These are phyloP conservation scores for Rhizopogon vesiculosus DNA, from an alignment of 768 basidiomycete genomes.

Conservation along the genomic window DNA sequence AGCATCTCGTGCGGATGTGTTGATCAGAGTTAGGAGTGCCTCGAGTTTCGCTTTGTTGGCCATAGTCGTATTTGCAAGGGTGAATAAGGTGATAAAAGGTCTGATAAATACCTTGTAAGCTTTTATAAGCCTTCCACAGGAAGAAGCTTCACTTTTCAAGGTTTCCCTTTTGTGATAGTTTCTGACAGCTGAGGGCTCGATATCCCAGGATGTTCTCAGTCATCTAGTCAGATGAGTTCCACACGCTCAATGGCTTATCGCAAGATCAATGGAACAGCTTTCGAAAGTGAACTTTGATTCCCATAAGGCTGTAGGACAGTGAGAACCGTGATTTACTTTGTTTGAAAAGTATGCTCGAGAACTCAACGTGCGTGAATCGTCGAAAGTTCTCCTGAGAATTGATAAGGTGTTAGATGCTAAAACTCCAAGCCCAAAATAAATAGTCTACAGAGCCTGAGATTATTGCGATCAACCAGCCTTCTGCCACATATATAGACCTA, in stretches of 20 bases:
- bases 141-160: neutral
- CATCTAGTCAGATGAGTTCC: neutral
- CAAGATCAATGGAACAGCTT: neutral
- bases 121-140: neutral
- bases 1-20: conserved; percentile 25
- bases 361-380: neutral
- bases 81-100: neutral
- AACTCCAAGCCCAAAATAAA: neutral
- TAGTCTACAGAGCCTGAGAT: neutral
- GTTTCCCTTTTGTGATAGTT: neutral
- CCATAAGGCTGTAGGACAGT: neutral
- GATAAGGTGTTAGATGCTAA: neutral
- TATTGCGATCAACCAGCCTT: neutral
- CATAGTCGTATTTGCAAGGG: neutral
- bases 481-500: no score
- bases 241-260: neutral
- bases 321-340: neutral
- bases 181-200: neutral
- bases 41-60: conserved; percentile 18
- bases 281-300: neutral
- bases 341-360: neutral
- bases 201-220: neutral
- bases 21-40: conserved; percentile 26
- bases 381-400: neutral
- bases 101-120: neutral